phyloP scores from a whole-genome alignment of 129 eudicot genomes.

The Mikania micrantha region DNA sequence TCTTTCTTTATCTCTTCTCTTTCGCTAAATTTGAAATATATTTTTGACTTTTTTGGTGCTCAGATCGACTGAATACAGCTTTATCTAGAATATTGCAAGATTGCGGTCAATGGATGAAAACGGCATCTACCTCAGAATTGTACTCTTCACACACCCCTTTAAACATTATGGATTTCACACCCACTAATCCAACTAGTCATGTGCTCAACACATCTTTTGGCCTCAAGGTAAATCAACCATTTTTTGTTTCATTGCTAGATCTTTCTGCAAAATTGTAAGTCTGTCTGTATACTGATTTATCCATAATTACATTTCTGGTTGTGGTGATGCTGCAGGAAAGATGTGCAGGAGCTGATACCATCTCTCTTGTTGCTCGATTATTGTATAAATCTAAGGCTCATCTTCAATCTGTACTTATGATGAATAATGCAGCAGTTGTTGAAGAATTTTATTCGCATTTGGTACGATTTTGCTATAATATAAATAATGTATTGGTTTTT shows the following conservation, averaged over 20 bases:
- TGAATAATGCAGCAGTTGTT: conserved; percentile 53
- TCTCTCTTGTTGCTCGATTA: conserved; percentile 80
- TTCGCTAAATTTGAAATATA: neutral
- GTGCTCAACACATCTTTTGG: conserved; percentile 44
- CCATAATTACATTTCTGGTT: neutral
- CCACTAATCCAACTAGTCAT: conserved; percentile 57
- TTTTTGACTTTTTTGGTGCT: conserved; percentile 16
- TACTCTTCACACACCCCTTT: conserved; percentile 46
- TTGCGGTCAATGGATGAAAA: conserved; percentile 77
- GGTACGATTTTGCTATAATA: conserved; percentile 38
- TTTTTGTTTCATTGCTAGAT: neutral
- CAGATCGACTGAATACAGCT: conserved; percentile 79
- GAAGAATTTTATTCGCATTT: conserved; percentile 78
- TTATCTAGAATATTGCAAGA: conserved; percentile 72
- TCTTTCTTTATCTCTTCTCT: neutral
- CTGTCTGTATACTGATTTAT: conserved; percentile 5
- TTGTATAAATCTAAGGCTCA: conserved; percentile 81
- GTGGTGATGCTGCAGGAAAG: conserved; percentile 74
- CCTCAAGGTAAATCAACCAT: conserved; percentile 57
- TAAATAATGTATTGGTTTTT: neutral
- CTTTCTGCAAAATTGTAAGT: neutral
- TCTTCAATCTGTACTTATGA: conserved; percentile 78
- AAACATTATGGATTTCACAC: conserved; percentile 67
- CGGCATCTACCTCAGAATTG: conserved; percentile 36
- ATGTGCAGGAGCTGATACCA: conserved; percentile 91